Conservation (phyloP, 2,329 filamentous ascomycete species). For the Colletotrichum sp. region DNA sequence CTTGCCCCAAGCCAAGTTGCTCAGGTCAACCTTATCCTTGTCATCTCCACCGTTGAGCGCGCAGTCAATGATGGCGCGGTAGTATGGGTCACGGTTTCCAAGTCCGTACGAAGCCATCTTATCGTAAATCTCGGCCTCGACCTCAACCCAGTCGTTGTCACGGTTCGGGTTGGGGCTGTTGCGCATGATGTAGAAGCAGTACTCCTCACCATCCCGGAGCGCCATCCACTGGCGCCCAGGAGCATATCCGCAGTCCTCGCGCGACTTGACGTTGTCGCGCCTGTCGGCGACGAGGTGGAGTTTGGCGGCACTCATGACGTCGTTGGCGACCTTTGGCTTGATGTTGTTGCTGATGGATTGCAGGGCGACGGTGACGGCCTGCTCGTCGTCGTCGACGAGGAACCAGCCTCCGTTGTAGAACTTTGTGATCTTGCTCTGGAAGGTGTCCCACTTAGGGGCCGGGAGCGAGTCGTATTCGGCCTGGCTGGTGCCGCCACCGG, state of each 20-base stretch:
- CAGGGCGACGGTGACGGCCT: neutral
- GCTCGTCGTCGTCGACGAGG: conserved; percentile 9
- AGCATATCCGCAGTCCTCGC: neutral
- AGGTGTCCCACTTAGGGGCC: conserved; percentile 1
- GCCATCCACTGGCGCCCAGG: neutral
- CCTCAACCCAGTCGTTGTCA: conserved; percentile 3
- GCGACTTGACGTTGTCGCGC: neutral
- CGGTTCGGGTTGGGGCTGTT: neutral
- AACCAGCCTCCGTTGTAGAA: conserved; percentile 19
- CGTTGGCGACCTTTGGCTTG: conserved; percentile 15
- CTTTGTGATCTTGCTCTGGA: conserved; percentile 6
- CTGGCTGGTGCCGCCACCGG: neutral
- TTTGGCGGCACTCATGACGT: neutral
- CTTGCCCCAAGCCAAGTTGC: neutral
- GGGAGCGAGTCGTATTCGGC: conserved; percentile 5
- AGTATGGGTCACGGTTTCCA: neutral
- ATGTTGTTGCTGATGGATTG: conserved; percentile 3
- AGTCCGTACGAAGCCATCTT: neutral
- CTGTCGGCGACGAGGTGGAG: conserved; percentile 3
- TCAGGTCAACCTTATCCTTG: neutral
- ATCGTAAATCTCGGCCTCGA: neutral
- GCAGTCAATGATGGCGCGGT: neutral
- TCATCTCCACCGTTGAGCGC: neutral
- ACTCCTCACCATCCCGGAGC: neutral
- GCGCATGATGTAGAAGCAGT: conserved; percentile 13